phyloP scores from a whole-genome alignment of 208 protist species.

The Lotmaria passim region DNA sequence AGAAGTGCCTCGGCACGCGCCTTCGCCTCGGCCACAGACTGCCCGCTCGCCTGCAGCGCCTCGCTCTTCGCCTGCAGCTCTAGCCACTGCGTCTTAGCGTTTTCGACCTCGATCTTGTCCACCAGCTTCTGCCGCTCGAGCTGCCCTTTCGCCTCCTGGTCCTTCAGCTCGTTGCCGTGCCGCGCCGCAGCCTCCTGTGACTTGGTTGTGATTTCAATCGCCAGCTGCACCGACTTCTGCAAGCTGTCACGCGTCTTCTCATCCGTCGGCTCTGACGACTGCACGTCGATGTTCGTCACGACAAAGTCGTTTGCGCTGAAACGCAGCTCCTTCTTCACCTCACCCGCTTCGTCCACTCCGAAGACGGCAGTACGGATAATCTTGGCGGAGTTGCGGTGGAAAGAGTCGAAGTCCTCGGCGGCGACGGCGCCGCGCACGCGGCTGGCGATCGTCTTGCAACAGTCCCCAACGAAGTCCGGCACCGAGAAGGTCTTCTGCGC shows the following conservation, averaged over 20 bases:
- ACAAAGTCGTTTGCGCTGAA: conserved; percentile 94
- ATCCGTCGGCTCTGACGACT: conserved; percentile 94
- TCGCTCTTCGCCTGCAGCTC: conserved; percentile 94
- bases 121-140: conserved; percentile 93
- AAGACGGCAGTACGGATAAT: conserved; percentile 97
- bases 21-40: conserved; percentile 91
- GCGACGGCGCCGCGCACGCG: conserved; percentile 96
- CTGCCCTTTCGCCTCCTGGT: conserved; percentile 91
- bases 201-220: conserved; percentile 98
- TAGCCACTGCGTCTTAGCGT: conserved; percentile 77
- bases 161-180: conserved; percentile 92
- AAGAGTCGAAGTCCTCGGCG: conserved; percentile 94
- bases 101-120: conserved; percentile 90
- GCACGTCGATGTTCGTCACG: conserved; percentile 96
- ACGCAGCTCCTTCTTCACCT: conserved; percentile 61
- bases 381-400: conserved; percentile 95
- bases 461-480: conserved; percentile 97
- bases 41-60: conserved; percentile 91
- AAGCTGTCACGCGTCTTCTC: conserved; percentile 93
- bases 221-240: conserved; percentile 97
- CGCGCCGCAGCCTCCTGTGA: conserved; percentile 94
- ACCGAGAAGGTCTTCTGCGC: conserved; percentile 72
- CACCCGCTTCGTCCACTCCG: conserved; percentile 64
- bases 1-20: conserved; percentile 89
- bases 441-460: conserved; percentile 97